Evolutionary conservation across 495 filamentous ascomycete genomes (phyloP), one percentile per base, ranked within the genome.

Genomic region (Tuber borchii): DNA sequence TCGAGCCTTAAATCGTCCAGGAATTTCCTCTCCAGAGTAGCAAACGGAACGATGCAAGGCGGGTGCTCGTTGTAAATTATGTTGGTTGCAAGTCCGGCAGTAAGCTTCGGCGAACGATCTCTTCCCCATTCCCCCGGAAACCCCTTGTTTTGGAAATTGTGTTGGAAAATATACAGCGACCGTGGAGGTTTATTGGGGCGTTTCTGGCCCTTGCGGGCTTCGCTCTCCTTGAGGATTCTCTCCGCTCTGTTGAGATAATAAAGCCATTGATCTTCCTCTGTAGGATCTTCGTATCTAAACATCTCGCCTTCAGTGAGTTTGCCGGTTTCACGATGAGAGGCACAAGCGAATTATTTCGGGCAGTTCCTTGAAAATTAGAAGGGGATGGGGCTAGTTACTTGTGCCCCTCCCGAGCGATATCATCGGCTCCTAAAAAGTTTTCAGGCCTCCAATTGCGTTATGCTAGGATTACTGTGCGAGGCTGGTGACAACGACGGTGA

Each of bases 1-100:
- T 79, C 72, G 34, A 79, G 76, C 12, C 34, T 46, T 2, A 79
- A 46, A 20, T 77, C 43, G 34, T 74, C 69, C 9, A 79, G 71
- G 42, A 78, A 69, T 19, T 48, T 74, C 72, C 78, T 79, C 51
- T 31, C 56, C 22, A 79, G 75, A 12, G 68, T 40, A 6, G 71
- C 43, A 12, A 79, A 37, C 8, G 77, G 43, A 14, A 46, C 34
- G 69, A 42, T 8, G 20, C 71, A 78, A 22, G 77, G 77, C 22
- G 77, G 46, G 37, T 71, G 74, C n/a, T 69, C 71, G 68, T 79
- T 65, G 26, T 65, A 65, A 65, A 26, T 6, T 65, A 65, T 65
- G 14, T 31, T 65, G 26, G 3, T 65, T 1, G 56, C 16, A 65
- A 65, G 1, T 10, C n/a, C 51, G n/a, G 5, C 2, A 2, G 0